Evolutionary conservation across 306 rosid species (phyloP).

Genomic region (Macrotyloma uniflorum): DNA sequence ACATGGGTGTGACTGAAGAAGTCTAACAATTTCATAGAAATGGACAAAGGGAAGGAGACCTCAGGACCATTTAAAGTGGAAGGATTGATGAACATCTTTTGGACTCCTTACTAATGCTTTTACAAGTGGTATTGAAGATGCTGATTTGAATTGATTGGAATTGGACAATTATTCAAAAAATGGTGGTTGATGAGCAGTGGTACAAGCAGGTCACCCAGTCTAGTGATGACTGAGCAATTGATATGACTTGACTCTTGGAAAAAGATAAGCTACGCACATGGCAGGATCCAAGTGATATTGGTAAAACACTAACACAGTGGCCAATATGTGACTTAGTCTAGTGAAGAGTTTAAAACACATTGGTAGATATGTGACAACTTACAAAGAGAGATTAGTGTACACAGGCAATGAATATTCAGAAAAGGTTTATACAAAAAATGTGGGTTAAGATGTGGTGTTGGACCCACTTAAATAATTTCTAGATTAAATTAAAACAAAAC

Average conservation of each 20-base stretch:
- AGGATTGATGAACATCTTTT: neutral
- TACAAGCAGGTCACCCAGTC: neutral
- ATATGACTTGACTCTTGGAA: neutral
- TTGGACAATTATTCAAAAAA: neutral
- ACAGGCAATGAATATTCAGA: neutral
- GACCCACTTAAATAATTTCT: neutral
- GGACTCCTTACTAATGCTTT: neutral
- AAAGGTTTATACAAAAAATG: neutral
- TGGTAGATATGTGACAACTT: neutral
- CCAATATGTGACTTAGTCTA: neutral
- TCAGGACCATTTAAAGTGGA: neutral
- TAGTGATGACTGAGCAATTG: neutral
- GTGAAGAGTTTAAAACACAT: neutral
- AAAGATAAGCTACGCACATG: neutral
- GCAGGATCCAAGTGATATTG: neutral
- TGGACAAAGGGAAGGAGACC: neutral
- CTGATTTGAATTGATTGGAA: neutral
- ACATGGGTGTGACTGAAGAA: neutral
- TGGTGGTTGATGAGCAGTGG: neutral
- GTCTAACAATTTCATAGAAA: neutral
- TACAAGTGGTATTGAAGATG: neutral
- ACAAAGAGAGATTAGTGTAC: neutral
- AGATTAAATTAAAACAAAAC: neutral
- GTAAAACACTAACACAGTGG: neutral
- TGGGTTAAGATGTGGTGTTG: neutral